A percentile compares a stretch with the other conserved stretches of the same genome.
Evolutionary conservation across 495 filamentous ascomycete species (phyloP).

Genomic region (Tirmania nivea): DNA sequence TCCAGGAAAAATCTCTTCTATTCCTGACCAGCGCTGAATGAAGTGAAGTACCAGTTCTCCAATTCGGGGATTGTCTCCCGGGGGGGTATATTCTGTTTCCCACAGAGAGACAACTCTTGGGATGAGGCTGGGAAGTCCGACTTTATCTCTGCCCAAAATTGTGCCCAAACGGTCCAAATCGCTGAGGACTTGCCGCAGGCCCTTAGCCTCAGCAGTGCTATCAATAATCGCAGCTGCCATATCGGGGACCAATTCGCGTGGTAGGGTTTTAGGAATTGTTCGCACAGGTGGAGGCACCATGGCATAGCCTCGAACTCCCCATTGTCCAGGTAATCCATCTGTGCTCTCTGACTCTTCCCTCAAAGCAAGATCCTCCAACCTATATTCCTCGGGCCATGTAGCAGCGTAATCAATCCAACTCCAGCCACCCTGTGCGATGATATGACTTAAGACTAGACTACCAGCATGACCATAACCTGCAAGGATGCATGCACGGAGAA

Average conservation of each 20-base stretch:
- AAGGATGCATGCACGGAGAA: slow-evolving; percentile 7
- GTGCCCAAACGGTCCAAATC: neutral
- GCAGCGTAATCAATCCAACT: slow-evolving; percentile 5
- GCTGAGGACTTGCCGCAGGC: neutral
- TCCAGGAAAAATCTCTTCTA: neutral
- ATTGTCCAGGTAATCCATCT: neutral
- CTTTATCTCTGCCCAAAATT: neutral
- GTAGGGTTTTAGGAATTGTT: slow-evolving; percentile 6
- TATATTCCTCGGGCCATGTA: slow-evolving; percentile 5
- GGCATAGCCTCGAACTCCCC: slow-evolving; percentile 8
- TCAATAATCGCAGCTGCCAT: slow-evolving; percentile 9
- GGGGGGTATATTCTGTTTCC: neutral
- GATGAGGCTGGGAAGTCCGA: neutral
- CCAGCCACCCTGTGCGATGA: neutral
- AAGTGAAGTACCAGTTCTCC: neutral
- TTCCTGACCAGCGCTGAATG: neutral
- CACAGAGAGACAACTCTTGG: neutral
- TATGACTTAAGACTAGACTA: slow-evolving; percentile 1
- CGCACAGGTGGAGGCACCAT: slow-evolving; percentile 3
- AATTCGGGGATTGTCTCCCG: neutral
- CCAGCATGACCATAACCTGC: slow-evolving; percentile 7
- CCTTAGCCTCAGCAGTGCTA: slow-evolving; percentile 11
- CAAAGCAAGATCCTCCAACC: neutral
- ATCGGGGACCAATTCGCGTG: slow-evolving; percentile 7
- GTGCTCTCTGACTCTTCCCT: slow-evolving; percentile 1